Evolutionary conservation across 1,139 yeast species (phyloP).

Genomic region (Sporopachydermia cereana): DNA sequence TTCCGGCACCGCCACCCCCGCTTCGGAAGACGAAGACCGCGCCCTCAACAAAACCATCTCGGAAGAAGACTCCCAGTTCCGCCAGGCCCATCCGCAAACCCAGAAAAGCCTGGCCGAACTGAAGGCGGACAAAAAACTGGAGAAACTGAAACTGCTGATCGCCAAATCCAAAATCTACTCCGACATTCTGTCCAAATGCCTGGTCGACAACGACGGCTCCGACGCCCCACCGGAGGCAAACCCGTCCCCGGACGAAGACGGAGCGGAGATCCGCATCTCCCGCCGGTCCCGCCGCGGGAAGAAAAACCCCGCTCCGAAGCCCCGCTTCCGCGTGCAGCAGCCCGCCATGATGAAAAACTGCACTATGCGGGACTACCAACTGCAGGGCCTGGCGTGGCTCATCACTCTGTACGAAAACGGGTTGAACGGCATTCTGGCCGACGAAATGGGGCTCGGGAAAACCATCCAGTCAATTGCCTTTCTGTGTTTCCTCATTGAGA

Average conservation of each 20-base stretch:
- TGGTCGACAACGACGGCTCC: constrained; percentile 18
- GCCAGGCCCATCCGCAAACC: constrained; percentile 19
- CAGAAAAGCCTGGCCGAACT: constrained; percentile 32
- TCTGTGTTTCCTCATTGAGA: constrained; percentile 63
- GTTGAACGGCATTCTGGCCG: constrained; percentile 87
- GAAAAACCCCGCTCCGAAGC: constrained; percentile 6
- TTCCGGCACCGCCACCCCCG: constrained; percentile 3
- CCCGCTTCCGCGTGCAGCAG: constrained; percentile 30
- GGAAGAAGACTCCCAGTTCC: constrained; percentile 25
- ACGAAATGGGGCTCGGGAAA: constrained; percentile 95
- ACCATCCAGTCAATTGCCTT: constrained; percentile 80
- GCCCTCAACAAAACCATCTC: constrained; percentile 24
- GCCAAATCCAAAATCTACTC: constrained; percentile 80
- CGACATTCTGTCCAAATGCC: constrained; percentile 67
- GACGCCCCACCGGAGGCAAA: constrained; percentile 7
- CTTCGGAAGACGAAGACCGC: constrained; percentile 10
- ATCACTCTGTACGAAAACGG: constrained; percentile 85
- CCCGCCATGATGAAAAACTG: constrained; percentile 63
- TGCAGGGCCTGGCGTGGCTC: constrained; percentile 88
- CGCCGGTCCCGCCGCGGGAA: constrained; percentile 16
- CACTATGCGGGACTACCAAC: constrained; percentile 65
- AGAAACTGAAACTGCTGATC: constrained; percentile 57
- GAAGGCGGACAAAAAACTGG: constrained; percentile 36
- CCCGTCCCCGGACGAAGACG: constrained; percentile 7
- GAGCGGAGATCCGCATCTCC: constrained; percentile 11